These are phyloP conservation scores for Botrytis squamosa DNA, from an alignment of 2,329 filamentous ascomycete species.

Conservation along the genomic window DNA sequence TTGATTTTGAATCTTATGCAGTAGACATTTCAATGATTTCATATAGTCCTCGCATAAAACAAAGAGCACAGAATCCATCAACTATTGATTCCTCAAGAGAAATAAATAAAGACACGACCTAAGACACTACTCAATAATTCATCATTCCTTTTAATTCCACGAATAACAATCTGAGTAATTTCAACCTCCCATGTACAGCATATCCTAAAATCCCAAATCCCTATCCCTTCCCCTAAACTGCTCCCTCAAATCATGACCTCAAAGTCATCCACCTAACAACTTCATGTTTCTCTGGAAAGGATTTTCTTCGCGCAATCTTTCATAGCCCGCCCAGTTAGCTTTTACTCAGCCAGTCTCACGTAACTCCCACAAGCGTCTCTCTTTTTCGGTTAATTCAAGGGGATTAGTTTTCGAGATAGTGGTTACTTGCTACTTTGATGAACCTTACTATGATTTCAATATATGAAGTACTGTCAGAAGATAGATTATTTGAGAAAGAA, in stretches of 20 bases:
- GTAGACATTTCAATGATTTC: not conserved
- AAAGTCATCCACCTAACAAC: not conserved
- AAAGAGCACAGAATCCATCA: accelerated
- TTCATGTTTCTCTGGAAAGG: too few species aligned
- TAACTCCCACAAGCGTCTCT: not conserved
- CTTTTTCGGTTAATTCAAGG: not conserved
- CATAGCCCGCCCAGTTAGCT: not conserved
- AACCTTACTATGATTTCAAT: not conserved
- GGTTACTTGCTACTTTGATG: not conserved
- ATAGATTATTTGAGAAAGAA: not conserved
- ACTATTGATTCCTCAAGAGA: not conserved
- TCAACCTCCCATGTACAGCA: not conserved
- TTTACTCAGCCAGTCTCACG: not conserved
- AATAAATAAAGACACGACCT: not conserved
- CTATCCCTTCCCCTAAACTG: not conserved
- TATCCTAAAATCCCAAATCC: not conserved
- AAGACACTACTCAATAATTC: not conserved
- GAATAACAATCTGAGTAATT: not conserved
- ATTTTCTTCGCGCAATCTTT: accelerated
- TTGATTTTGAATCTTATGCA: not conserved
- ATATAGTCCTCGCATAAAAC: not conserved
- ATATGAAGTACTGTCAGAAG: not conserved
- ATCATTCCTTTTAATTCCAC: not conserved
- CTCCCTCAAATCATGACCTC: not conserved
- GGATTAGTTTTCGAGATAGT: not conserved